A percentile compares a stretch with the other conserved stretches of the same genome.
These are phyloP conservation scores for Azolla pinnata DNA, from an alignment of 75 land plant species.

Conservation along the genomic window DNA sequence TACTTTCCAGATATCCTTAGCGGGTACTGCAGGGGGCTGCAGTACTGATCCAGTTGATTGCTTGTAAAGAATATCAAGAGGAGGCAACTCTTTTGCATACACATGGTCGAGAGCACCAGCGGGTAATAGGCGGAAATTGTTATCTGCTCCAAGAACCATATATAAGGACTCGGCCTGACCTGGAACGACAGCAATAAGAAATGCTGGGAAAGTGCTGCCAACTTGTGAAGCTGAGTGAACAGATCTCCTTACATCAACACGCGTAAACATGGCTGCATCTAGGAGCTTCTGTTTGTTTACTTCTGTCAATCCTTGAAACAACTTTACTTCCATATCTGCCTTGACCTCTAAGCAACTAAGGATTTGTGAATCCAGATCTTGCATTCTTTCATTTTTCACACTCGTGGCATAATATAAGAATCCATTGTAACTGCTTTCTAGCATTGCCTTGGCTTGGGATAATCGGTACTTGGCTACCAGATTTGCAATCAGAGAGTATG, in stretches of 20 bases:
- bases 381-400: not conserved
- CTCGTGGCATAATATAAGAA: not conserved
- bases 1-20: constrained; percentile 8
- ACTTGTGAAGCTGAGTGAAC: constrained; percentile 10
- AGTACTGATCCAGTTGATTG: constrained; percentile 2
- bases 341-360: not conserved
- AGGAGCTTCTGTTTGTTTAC: constrained; percentile 2
- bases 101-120: constrained; percentile 15
- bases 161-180: constrained; percentile 6
- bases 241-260: constrained; percentile 1
- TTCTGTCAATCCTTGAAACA: constrained; percentile 9
- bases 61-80: constrained; percentile 4
- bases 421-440: constrained; percentile 1
- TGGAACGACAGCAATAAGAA: constrained; percentile 16
- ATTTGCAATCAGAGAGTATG: constrained; percentile 8
- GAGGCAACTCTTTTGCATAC: constrained; percentile 4
- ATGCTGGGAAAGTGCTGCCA: constrained; percentile 1
- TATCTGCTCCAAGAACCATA: constrained; percentile 12
- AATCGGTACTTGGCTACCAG: constrained; percentile 8
- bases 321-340: constrained; percentile 4
- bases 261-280: constrained; percentile 11
- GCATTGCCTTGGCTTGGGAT: constrained; percentile 4
- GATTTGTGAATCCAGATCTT: not conserved
- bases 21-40: constrained; percentile 9
- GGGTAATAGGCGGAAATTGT: constrained; percentile 11